Percentiles rank a stretch among this genome's conserved stretches.
These are phyloP conservation scores for Aspergillus aculeatus DNA, from an alignment of 2,329 filamentous ascomycete genomes.

Conservation along the genomic window DNA sequence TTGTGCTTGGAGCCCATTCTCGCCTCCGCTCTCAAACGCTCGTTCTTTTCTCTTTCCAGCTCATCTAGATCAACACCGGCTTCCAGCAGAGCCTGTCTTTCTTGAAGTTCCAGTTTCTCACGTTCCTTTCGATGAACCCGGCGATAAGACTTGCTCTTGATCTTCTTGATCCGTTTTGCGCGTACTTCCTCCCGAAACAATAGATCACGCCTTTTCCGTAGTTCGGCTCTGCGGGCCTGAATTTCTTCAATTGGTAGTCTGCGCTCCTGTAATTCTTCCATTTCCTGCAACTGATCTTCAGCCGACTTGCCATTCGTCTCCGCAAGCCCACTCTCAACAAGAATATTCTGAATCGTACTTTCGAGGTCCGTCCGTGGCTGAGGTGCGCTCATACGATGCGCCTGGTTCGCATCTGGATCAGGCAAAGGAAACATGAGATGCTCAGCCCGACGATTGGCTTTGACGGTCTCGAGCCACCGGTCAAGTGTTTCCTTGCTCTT, in stretches of 20 bases:
- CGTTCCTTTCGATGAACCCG: conserved; percentile 83
- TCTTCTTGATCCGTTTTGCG: conserved; percentile 93
- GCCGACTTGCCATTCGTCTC: conserved; percentile 57
- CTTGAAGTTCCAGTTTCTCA: conserved; percentile 57
- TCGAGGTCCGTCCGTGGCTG: conserved; percentile 79
- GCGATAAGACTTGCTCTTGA: conserved; percentile 95
- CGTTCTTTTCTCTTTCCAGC: conserved; percentile 63
- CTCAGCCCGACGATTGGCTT: conserved; percentile 87
- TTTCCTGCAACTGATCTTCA: conserved; percentile 66
- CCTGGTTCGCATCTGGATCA: conserved; percentile 62
- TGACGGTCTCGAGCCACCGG: conserved; percentile 92
- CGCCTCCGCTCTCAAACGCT: conserved; percentile 76
- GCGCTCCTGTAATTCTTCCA: conserved; percentile 68
- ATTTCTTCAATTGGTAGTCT: conserved; percentile 71
- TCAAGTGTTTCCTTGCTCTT: conserved; percentile 89
- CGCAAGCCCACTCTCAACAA: conserved; percentile 80
- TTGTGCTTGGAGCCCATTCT: conserved; percentile 81
- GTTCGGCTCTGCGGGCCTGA: conserved; percentile 68
- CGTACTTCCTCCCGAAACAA: conserved; percentile 86
- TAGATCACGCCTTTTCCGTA: conserved; percentile 77
- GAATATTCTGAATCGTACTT: conserved; percentile 78
- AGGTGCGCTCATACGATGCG: conserved; percentile 55
- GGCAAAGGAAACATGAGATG: conserved; percentile 84
- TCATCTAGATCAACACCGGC: conserved; percentile 62
- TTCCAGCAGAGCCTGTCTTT: conserved; percentile 58